A percentile compares a stretch with the other conserved stretches of the same genome.
Evolutionary conservation across 495 filamentous ascomycete genomes (phyloP).

Genomic region (Chaetomium cochliodes): DNA sequence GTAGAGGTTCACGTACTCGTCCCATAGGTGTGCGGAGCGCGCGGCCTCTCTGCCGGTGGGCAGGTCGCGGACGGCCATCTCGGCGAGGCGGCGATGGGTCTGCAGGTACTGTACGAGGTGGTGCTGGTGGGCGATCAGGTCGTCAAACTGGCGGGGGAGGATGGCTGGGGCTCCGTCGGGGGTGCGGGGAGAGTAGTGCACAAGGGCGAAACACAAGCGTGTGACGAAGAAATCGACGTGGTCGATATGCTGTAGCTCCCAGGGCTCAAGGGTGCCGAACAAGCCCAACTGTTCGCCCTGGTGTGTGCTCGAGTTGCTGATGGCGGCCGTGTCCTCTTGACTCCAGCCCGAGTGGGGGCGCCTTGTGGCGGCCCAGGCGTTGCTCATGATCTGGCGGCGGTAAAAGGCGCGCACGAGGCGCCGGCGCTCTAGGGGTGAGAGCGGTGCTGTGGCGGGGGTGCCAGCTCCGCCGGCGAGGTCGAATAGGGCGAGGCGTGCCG

Average conservation of each 20-base stretch:
- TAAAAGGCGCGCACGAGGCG: constrained; percentile 16
- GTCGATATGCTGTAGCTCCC: constrained; percentile 15
- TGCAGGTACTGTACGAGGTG: constrained; percentile 5
- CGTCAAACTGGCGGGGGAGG: neutral
- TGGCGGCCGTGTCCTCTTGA: neutral
- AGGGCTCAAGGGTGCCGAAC: constrained; percentile 6
- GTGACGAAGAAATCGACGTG: constrained; percentile 3
- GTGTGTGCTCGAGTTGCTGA: constrained; percentile 1
- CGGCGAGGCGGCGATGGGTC: neutral
- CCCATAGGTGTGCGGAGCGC: neutral
- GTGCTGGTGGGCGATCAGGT: neutral
- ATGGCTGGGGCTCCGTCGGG: constrained; percentile 1
- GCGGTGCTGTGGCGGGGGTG: neutral
- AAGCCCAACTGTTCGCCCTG: neutral
- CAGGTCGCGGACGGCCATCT: neutral
- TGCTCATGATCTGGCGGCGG: constrained; percentile 12
- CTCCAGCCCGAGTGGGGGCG: neutral
- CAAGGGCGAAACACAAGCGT: constrained; percentile 1
- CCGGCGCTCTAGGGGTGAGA: constrained; percentile 5
- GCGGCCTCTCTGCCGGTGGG: neutral
- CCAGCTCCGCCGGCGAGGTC: neutral
- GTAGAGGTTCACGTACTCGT: neutral
- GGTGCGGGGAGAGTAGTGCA: constrained; percentile 3
- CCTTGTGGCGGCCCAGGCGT: constrained; percentile 9
- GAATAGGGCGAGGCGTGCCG: neutral